These are phyloP conservation scores for Apophysomyces sp. DNA, from an alignment of 371 early-diverging fungal species.

Conservation along the genomic window DNA sequence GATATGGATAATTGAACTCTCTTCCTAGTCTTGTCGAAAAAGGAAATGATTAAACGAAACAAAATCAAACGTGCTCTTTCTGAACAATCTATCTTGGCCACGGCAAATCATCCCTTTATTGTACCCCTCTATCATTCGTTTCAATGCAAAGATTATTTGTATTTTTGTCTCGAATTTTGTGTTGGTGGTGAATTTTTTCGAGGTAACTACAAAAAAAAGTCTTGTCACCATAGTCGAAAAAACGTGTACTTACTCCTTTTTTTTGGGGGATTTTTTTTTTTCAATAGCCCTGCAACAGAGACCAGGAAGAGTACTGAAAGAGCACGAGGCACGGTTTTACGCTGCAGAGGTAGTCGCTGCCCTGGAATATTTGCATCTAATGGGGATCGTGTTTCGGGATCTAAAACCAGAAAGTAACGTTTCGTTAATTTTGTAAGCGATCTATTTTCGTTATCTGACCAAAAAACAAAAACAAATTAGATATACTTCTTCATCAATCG, in stretches of 20 bases:
- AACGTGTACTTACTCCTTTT: constrained; percentile 21
- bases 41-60: constrained; percentile 86
- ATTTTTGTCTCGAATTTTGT: constrained; percentile 96
- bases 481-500: constrained; percentile 80
- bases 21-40: constrained; percentile 71
- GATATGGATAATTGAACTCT: not conserved
- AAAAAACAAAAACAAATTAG: constrained; percentile 20
- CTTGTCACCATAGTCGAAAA: not conserved
- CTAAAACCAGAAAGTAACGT: constrained; percentile 96
- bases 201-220: constrained; percentile 36
- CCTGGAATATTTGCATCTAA: constrained; percentile 91
- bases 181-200: constrained; percentile 95
- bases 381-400: constrained; percentile 95
- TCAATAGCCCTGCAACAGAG: constrained; percentile 66
- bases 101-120: constrained; percentile 91
- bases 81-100: constrained; percentile 80
- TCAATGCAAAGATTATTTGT: constrained; percentile 86
- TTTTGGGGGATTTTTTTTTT: constrained; percentile 22
- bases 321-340: constrained; percentile 91
- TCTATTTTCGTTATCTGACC: not conserved
- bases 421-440: not conserved
- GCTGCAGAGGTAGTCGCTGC: constrained; percentile 93
- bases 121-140: constrained; percentile 92
- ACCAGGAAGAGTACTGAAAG: constrained; percentile 75
- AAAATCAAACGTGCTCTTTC: constrained; percentile 85